phyloP scores from a whole-genome alignment of 2,329 filamentous ascomycete genomes.

The Claviceps africana region DNA sequence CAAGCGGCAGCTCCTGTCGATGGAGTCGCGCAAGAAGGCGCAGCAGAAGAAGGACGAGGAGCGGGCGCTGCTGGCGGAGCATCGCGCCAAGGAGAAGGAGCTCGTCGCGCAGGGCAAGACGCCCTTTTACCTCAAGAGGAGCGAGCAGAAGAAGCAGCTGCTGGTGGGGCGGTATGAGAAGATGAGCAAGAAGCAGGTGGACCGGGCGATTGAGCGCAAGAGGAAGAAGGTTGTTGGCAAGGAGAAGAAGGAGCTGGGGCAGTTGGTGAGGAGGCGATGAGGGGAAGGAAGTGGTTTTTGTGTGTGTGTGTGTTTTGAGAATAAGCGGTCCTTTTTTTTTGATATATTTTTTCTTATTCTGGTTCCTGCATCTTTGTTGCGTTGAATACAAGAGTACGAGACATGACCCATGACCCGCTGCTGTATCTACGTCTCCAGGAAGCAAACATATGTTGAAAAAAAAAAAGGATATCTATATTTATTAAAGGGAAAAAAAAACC shows the following conservation, averaged over 20 bases:
- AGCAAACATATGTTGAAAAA: too few species aligned
- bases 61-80: constrained; percentile 55
- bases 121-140: constrained; percentile 86
- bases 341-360: background rate
- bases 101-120: constrained; percentile 76
- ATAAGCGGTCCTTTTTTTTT: background rate
- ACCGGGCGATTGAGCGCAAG: constrained; percentile 71
- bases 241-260: constrained; percentile 63
- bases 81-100: constrained; percentile 73
- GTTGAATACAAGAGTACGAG: too few species aligned
- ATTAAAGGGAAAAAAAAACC: background rate
- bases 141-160: constrained; percentile 77
- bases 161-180: constrained; percentile 65
- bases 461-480: too few species aligned
- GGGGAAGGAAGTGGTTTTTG: too few species aligned
- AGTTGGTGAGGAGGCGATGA: constrained; percentile 18
- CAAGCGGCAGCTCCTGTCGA: constrained; percentile 59
- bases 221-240: constrained; percentile 78
- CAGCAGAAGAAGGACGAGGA: constrained; percentile 56
- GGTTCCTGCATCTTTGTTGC: too few species aligned
- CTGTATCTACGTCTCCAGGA: too few species aligned
- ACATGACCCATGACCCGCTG: background rate
- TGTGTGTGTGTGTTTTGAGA: background rate
- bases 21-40: constrained; percentile 65
- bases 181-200: constrained; percentile 75